Evolutionary conservation across 164 flowering plant species (phyloP).

Genomic region (Brasenia schreberi): DNA sequence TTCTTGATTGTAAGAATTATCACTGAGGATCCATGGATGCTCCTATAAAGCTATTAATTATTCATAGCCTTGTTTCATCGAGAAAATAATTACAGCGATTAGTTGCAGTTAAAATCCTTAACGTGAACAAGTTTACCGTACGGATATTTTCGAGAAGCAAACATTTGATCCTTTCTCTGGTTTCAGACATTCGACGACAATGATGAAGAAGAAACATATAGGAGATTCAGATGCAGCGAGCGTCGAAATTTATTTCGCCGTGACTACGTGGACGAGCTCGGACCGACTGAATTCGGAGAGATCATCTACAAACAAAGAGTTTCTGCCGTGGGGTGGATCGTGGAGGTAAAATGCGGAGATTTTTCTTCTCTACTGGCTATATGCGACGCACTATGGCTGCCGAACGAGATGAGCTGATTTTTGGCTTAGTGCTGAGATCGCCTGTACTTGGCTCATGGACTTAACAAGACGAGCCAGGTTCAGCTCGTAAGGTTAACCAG

Average conservation of each 20-base stretch:
- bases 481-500: too few species aligned
- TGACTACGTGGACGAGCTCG: constrained; percentile 38
- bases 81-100: too few species aligned
- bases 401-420: not conserved
- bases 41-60: too few species aligned
- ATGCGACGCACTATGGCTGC: too few species aligned
- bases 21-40: too few species aligned
- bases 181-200: constrained; percentile 42
- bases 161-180: constrained; percentile 11
- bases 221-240: constrained; percentile 53
- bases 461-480: not conserved
- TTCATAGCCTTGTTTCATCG: too few species aligned
- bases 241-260: constrained; percentile 28
- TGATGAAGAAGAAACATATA: constrained; percentile 67
- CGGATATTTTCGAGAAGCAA: not conserved
- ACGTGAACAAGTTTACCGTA: too few species aligned
- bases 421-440: constrained; percentile 1
- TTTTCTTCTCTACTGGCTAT: not conserved
- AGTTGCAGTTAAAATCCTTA: too few species aligned
- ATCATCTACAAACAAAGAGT: constrained; percentile 50
- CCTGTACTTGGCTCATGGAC: not conserved
- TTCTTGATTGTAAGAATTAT: too few species aligned
- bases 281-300: constrained; percentile 35
- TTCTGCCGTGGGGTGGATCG: constrained; percentile 72
- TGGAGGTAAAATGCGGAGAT: constrained; percentile 34